phyloP scores from a whole-genome alignment of 176 grass and related monocot genomes.

The bread wheat (Triticum aestivum) region IWGSC_CS_RefSeq_v2.1 NC_057805.1:7138617-7139116 shows the following conservation, averaged over 20 bases:
- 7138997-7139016: constrained; percentile 35
- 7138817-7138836: constrained; percentile 44
- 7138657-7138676: no score
- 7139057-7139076: constrained; percentile 35
- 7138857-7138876: constrained; percentile 30
- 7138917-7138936: constrained; percentile 47
- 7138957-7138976: constrained; percentile 40
- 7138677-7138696: no score
- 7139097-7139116: constrained; percentile 47
- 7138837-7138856: constrained; percentile 38
- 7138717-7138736: no score
- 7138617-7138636: no score
- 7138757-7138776: no score
- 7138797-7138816: constrained; percentile 41
- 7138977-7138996: constrained; percentile 43
- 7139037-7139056: constrained; percentile 12
- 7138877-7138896: constrained; percentile 49
- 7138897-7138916: constrained; percentile 40
- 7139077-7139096: constrained; percentile 16
- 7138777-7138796: neutral
- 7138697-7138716: no score
- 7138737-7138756: no score
- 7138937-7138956: neutral
- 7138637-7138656: no score
- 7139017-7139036: constrained; percentile 37